These are phyloP conservation scores for Botryotinia narcissicola DNA, from an alignment of 2,329 filamentous ascomycete genomes.

Conservation along the genomic window DNA sequence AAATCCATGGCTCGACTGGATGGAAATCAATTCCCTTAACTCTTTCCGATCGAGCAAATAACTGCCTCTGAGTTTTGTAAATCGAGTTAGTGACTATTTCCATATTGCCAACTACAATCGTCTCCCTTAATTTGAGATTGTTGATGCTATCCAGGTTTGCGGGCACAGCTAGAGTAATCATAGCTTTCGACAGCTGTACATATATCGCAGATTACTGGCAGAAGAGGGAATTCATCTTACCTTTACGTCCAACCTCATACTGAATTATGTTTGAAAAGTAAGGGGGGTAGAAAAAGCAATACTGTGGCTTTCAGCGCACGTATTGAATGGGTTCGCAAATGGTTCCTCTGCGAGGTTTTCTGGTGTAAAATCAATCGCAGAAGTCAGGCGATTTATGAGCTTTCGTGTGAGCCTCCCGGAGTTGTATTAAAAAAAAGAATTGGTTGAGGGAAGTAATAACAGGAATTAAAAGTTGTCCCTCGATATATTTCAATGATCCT, in stretches of 20 bases:
- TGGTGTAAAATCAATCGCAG: background rate
- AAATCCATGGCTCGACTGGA: constrained; percentile 91
- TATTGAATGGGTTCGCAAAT: constrained; percentile 21
- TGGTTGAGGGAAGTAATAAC: background rate
- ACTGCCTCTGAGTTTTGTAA: constrained; percentile 62
- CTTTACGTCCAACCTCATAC: constrained; percentile 61
- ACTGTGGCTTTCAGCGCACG: constrained; percentile 29
- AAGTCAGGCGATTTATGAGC: background rate
- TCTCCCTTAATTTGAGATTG: constrained; percentile 30
- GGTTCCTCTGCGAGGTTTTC: constrained; percentile 21
- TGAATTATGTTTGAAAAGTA: constrained; percentile 32
- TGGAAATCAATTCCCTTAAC: constrained; percentile 98
- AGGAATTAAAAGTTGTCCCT: background rate
- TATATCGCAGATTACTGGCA: constrained; percentile 6
- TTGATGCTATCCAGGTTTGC: constrained; percentile 18
- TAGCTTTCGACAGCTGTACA: background rate
- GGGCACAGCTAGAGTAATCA: constrained; percentile 17
- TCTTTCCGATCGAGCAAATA: constrained; percentile 87
- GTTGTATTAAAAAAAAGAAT: background rate
- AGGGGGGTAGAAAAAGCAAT: constrained; percentile 26
- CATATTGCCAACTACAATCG: constrained; percentile 28
- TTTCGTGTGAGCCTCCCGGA: background rate
- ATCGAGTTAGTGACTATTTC: constrained; percentile 38
- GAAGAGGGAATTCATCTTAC: constrained; percentile 40
- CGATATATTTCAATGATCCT: constrained; percentile 11